Percentiles rank a stretch among this genome's conserved stretches.
phyloP scores from a whole-genome alignment of 352 stramenopile species.

The Phytopythium aichiense region DNA sequence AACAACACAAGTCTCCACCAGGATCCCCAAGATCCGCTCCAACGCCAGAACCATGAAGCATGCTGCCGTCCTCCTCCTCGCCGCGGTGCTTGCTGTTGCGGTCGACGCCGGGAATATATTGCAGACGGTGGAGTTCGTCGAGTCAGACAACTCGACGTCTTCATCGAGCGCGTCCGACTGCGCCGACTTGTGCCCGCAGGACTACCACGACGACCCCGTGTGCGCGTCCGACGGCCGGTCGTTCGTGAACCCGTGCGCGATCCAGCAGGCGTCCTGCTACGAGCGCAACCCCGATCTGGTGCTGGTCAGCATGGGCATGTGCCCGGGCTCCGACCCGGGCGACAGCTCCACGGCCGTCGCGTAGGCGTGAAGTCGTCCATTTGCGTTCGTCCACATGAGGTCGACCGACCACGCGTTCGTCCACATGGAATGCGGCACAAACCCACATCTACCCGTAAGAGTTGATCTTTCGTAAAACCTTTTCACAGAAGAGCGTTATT shows the following conservation, averaged over 20 bases:
- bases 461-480: no score
- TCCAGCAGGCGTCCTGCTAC: slow-evolving; percentile 22
- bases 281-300: slow-evolving; percentile 17
- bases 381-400: no score
- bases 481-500: no score
- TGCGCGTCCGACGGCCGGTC: slow-evolving; percentile 27
- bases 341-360: slow-evolving; percentile 3
- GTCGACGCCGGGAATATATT: background rate
- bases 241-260: slow-evolving; percentile 24
- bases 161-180: slow-evolving; percentile 11
- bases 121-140: background rate
- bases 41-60: background rate
- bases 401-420: no score
- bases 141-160: slow-evolving; percentile 9
- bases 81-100: background rate
- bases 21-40: background rate
- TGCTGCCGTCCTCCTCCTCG: background rate
- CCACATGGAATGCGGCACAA: no score
- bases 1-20: background rate
- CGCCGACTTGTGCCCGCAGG: slow-evolving; percentile 16
- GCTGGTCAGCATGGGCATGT: slow-evolving; percentile 15
- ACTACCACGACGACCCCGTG: slow-evolving; percentile 28
- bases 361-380: slow-evolving; percentile 6
- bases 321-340: slow-evolving; percentile 2
- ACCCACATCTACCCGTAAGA: no score